Percentiles rank a stretch among this genome's conserved stretches.
Evolutionary conservation across 345 rosid species (phyloP).

Genomic region (Gynandropsis gynandra): DNA sequence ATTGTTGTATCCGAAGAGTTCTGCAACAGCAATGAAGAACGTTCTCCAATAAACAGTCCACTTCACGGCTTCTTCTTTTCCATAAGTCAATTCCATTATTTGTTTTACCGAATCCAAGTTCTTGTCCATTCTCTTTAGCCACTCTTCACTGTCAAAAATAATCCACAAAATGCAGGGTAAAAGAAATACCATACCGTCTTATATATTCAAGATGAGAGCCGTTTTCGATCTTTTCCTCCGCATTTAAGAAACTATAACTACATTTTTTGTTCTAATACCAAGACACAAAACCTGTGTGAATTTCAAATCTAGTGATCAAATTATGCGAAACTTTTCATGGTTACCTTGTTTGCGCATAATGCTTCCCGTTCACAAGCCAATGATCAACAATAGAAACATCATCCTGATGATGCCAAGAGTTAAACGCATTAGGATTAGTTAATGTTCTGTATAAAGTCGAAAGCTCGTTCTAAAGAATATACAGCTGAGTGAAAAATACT

Average conservation of each 20-base stretch:
- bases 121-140: conserved; percentile 82
- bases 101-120: conserved; percentile 40
- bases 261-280: too few species aligned
- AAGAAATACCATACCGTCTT: too few species aligned
- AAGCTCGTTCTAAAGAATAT: too few species aligned
- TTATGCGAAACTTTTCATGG: background rate
- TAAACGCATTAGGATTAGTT: too few species aligned
- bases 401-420: conserved; percentile 33
- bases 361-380: conserved; percentile 83
- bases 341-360: conserved; percentile 77
- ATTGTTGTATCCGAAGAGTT: conserved; percentile 72
- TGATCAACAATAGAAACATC: conserved; percentile 61
- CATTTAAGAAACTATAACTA: too few species aligned
- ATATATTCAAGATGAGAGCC: too few species aligned
- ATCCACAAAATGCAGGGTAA: background rate
- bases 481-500: too few species aligned
- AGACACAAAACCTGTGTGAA: too few species aligned
- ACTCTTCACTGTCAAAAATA: conserved; percentile 53
- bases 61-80: conserved; percentile 65
- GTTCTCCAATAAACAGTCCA: conserved; percentile 92
- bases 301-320: too few species aligned
- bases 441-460: too few species aligned
- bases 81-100: conserved; percentile 73
- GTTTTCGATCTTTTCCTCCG: too few species aligned
- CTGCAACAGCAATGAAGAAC: conserved; percentile 76